Base-by-base conservation (phyloP, 2,329 filamentous ascomycete genomes). In the Apiospora sp. region DNA sequence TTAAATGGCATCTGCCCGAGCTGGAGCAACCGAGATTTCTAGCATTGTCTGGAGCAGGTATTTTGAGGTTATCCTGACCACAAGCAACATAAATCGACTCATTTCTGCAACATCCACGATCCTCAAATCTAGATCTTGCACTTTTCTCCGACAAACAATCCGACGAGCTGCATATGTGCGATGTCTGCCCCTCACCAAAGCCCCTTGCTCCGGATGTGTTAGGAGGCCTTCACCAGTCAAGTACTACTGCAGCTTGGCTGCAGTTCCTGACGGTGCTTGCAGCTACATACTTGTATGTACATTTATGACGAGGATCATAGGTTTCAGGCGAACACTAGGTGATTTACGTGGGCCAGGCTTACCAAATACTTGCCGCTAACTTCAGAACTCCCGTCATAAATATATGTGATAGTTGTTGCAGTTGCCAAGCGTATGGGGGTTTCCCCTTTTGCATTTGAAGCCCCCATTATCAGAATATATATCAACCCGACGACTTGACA, bases 231-330 rank as follows among this genome's bases (percentile, higher is more conserved):
- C 34, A n/a, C 19, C 58, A 64, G 22, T 64, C 58, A 41, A n/a
- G 58, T n/a, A 64, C 58, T 64, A 64, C 19, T 64, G 58, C 58
- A 64, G 58, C 58, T 64, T 64, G 58, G 58, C 22, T 64, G 58
- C 58, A 64, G 58, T 37, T 64, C 34, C 58, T 41, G 34, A n/a
- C 30, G 58, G 13, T 37, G 34, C 34, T 41, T 64, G 58, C 34
- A 64, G 58, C 34, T 49, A n/a, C 22, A 22, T 3, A 30, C 27
- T 30, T 30, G 27, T 30, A 61, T 41, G 58, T 64, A 64, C 58
- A 64, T 41, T 41, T 64, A 34, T 64, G 58, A 64, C 58, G 58
- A 64, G 58, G 58, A 22, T 41, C 19, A 64, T 22, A 64, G 58
- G 58, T 64, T 64, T 64, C 58, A 64, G 58, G 58, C 58, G 34